phyloP scores from a whole-genome alignment of 2,329 filamentous ascomycete genomes.

The Trichocomaceae sp. region DNA sequence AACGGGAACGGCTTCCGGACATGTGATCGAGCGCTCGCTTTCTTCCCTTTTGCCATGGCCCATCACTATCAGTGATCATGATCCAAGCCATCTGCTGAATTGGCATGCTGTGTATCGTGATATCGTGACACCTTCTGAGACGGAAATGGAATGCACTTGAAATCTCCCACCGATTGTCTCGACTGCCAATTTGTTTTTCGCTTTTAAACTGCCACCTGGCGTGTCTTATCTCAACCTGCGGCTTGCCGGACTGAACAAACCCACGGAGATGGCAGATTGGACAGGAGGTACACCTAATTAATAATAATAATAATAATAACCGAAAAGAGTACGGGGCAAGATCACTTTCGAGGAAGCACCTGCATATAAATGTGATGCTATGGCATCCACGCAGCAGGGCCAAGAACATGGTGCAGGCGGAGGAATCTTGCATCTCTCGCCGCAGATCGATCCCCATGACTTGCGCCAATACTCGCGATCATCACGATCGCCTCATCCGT shows the following conservation, averaged over 20 bases:
- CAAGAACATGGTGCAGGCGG: neutral
- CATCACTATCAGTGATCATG: too few species aligned
- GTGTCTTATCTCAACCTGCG: neutral
- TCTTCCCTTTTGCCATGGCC: neutral
- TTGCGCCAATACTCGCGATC: conserved; percentile 2
- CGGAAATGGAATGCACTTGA: neutral
- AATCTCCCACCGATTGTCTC: neutral
- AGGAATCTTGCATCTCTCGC: conserved; percentile 14
- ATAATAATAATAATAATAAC: neutral
- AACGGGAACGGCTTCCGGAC: conserved; percentile 5
- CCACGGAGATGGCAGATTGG: conserved; percentile 5
- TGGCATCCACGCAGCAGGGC: conserved; percentile 9
- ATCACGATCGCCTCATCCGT: conserved; percentile 14
- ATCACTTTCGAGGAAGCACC: neutral
- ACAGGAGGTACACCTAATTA: too few species aligned
- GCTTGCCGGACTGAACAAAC: neutral
- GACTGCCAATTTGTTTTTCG: neutral
- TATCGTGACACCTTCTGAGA: neutral
- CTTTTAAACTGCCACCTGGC: neutral
- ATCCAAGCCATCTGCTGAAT: neutral
- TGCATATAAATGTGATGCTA: conserved; percentile 10
- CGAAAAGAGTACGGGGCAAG: neutral
- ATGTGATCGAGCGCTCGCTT: conserved; percentile 10
- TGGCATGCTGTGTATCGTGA: neutral
- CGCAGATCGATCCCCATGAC: conserved; percentile 8